Evolutionary conservation across 1,284 basidiomycete species (phyloP), one percentile per base, ranked within the genome.

Genomic region (Malassezia yamatoensis): DNA sequence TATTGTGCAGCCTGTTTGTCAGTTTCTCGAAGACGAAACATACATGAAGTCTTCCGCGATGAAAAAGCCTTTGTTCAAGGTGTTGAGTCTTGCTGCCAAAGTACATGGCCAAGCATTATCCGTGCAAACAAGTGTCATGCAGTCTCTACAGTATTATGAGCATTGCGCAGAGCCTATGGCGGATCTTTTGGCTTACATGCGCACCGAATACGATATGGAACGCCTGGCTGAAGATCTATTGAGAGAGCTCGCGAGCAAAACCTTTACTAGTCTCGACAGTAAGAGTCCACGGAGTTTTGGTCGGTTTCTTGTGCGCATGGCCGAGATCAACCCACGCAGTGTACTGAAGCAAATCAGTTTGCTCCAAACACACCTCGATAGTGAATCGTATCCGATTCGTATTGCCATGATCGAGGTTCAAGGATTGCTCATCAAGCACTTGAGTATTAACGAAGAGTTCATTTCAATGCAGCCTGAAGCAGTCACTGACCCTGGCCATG

Each of bases 321-420:
- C 86, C 0, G 89, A 94, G 63, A 78, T 86, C 15, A 81, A 83
- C n/a, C 90, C 91, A 0, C 79, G 88, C n/a, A 78, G 85, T 4
- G 84, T 96, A 1, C 79, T 90, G 67, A 93, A 93, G 77, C 89
- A 94, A 75, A 86, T 98, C 66, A 84, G 84, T 63, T 77, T 96
- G 43, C 77, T 96, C 10, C 80, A 88, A 29, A 80, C 82, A 20
- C 91, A 96, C 69, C 79, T 96, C 34, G 93, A 98, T 70, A 90
- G 87, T 33, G 93, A 98, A 87, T 86, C 89, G 0, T 94, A 96
- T 69, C 88, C 90, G 0, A 93, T 98, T 84, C 87, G 94, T 36
- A 88, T 70, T 40, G 67, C 73, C 10, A 60, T 76, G 47, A 55
- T 75, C 49, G 74, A 76, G 49, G 66, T 70, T 5, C 69, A 75